phyloP scores from a whole-genome alignment of 2,329 filamentous ascomycete species.

The Xylariaceae sp. region DNA sequence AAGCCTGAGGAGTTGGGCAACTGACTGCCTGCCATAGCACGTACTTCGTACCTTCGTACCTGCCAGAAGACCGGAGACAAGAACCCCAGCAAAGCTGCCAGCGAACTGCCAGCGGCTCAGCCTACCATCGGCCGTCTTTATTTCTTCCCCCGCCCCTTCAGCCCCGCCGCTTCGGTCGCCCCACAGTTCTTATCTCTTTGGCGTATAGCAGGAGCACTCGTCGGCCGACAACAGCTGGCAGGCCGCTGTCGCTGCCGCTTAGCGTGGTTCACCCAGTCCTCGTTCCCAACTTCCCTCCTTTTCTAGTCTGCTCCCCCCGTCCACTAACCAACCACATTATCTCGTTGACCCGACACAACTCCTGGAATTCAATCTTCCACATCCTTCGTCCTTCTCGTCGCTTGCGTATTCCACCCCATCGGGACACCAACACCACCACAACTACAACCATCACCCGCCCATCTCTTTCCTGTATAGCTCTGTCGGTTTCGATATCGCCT shows the following conservation, averaged over 20 bases:
- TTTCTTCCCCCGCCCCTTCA: constrained; percentile 1
- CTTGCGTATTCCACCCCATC: constrained; percentile 20
- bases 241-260: constrained; percentile 14
- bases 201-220: constrained; percentile 15
- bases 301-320: constrained; percentile 23
- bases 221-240: constrained; percentile 18
- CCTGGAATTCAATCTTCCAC: constrained; percentile 24
- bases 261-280: constrained; percentile 10
- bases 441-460: neutral
- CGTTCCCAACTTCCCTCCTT: constrained; percentile 27
- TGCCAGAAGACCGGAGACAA: too few species aligned
- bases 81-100: neutral
- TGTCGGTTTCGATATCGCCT: constrained; percentile 37
- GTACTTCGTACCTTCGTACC: too few species aligned
- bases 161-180: constrained; percentile 30
- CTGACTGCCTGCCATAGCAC: too few species aligned
- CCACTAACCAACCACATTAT: constrained; percentile 28
- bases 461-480: constrained; percentile 20
- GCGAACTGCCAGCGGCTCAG: neutral
- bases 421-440: constrained; percentile 12
- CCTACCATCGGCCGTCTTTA: neutral
- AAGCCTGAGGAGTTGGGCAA: neutral
- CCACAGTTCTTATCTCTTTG: constrained; percentile 28
- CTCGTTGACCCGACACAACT: constrained; percentile 22
- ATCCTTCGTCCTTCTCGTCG: constrained; percentile 30